phyloP scores from a whole-genome alignment of 257 asterid species.

The Leptodermis oblonga region DNA sequence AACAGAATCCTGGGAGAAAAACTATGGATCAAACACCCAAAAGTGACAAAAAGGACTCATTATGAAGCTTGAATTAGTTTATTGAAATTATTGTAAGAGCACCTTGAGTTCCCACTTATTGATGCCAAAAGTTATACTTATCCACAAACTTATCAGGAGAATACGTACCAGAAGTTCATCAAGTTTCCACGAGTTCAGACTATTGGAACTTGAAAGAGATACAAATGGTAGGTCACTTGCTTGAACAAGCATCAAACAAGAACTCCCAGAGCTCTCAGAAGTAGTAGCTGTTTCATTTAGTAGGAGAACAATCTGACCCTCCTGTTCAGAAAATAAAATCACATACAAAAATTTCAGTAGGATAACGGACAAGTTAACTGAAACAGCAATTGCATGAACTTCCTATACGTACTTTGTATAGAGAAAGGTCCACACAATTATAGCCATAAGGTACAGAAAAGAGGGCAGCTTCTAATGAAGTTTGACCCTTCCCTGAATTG shows the following conservation, averaged over 20 bases:
- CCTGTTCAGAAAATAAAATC: constrained; percentile 47
- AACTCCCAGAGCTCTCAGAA: constrained; percentile 71
- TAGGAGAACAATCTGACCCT: constrained; percentile 66
- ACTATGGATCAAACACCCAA: not conserved
- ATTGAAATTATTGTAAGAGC: not conserved
- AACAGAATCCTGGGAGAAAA: constrained; percentile 47
- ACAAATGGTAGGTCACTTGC: constrained; percentile 68
- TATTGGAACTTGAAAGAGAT: constrained; percentile 49
- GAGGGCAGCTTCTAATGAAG: constrained; percentile 57
- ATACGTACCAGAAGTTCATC: constrained; percentile 55
- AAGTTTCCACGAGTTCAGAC: constrained; percentile 50
- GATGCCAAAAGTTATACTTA: not conserved
- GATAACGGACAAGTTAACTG: constrained; percentile 19
- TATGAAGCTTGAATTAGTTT: not conserved
- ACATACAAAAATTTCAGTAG: constrained; percentile 23
- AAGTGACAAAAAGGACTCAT: not conserved
- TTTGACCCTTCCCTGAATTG: constrained; percentile 33
- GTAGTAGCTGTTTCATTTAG: constrained; percentile 49
- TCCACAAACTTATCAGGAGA: not conserved
- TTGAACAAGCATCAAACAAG: constrained; percentile 72
- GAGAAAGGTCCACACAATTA: constrained; percentile 70
- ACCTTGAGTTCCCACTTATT: not conserved
- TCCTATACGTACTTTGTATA: constrained; percentile 57
- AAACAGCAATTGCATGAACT: constrained; percentile 14
- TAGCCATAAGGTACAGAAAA: constrained; percentile 75